Evolutionary conservation across 179 eudicot genomes (phyloP), one percentile per base, ranked within the genome.

Genomic region (Camellia oleifera): DNA sequence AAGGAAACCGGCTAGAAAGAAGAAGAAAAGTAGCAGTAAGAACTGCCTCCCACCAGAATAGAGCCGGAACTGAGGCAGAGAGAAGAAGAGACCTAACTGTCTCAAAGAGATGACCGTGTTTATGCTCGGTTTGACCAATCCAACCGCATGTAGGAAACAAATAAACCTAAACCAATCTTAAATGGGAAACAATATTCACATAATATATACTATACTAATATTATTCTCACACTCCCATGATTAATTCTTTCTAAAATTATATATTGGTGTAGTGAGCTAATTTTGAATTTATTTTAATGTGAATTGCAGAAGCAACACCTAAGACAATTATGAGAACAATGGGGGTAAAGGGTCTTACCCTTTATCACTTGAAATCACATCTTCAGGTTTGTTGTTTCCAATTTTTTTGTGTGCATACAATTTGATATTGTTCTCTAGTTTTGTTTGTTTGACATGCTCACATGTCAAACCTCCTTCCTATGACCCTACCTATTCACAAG

Each of bases 291-390:
- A 9, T 32, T 40, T 32, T 17, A 20, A 15, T 60, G 23, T 68
- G 54, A 77, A 79, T 85, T 81, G 58, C 91, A 92, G 96, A 89
- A 82, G 96, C 96, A 78, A 92, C 96, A 61, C 96, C 96, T 14
- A 92, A 92, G 82, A 83, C 92, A 17, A 88, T 92, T 69, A 65
- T 92, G 89, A 90, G 94, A 83, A 85, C 96, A 76, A 92, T 92
- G 96, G 96, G 94, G 64, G 92, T 92, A 7, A 92, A 92, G 84
- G 96, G 96, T 71, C 90, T 92, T 32, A 92, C 96, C 7, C 88
- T 92, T 65, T 93, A 93, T 85, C 97, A 93, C 86, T 84, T 93
- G 83, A 93, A 93, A 83, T 91, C 93, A 45, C 97, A 93, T 82
- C 92, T 93, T 64, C 97, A 93, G 97, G 97, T 93, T 79, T 26